Conservation (phyloP, 257 asterid species). For the Nicotiana undulata region DNA sequence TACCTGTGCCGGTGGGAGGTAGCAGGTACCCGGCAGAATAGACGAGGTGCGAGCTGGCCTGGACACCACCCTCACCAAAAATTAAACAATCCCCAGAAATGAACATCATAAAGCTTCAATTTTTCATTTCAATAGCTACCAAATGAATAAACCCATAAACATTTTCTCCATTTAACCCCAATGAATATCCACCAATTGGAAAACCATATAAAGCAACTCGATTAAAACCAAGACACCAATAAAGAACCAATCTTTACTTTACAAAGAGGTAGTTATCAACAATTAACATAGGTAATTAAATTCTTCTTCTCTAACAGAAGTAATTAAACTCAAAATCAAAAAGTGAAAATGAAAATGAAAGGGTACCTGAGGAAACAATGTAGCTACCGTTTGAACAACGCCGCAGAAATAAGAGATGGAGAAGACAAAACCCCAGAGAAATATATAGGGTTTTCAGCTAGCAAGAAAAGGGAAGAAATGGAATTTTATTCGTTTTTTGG, state of each 20-base stretch:
- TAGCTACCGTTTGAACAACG: not conserved
- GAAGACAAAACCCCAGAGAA: not conserved
- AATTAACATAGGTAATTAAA: not conserved
- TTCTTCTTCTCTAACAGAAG: too few species aligned
- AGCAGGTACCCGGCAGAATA: too few species aligned
- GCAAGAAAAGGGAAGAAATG: not conserved
- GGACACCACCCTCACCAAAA: not conserved
- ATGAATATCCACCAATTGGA: not conserved
- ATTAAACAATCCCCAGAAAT: not conserved
- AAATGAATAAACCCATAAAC: not conserved
- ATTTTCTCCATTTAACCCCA: not conserved
- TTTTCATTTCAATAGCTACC: not conserved
- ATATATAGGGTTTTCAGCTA: constrained; percentile 1
- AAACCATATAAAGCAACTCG: not conserved
- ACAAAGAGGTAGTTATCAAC: not conserved
- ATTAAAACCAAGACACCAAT: not conserved
- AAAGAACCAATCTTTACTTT: not conserved
- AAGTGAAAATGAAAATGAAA: not conserved
- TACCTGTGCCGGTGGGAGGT: not conserved
- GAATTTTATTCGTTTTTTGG: not conserved
- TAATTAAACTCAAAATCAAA: not conserved
- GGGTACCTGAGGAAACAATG: not conserved
- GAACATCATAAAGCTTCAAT: not conserved
- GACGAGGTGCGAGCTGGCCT: not conserved
- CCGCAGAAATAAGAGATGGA: not conserved